Evolutionary conservation across 352 stramenopile genomes (phyloP).

Genomic region (Pythium graminicola): DNA sequence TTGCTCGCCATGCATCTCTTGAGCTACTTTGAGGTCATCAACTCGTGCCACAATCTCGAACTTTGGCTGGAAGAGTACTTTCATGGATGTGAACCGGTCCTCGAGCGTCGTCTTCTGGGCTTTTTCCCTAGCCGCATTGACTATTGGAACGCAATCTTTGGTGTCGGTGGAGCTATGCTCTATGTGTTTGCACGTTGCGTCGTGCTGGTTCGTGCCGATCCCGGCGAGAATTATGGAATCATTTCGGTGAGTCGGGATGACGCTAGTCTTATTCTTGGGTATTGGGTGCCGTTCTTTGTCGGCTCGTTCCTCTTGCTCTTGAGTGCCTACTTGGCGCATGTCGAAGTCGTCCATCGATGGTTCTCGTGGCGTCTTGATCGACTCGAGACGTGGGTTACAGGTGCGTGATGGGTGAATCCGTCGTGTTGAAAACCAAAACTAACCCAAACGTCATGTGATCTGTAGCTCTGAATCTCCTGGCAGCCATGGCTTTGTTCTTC

Average conservation of each 20-base stretch:
- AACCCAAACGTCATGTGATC: not conserved
- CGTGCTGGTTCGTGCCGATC: conserved; percentile 44
- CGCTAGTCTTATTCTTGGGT: conserved; percentile 57
- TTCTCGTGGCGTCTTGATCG: conserved; percentile 68
- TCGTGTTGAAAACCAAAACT: too few relatives aligned
- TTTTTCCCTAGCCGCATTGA: conserved; percentile 81
- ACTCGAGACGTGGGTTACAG: conserved; percentile 49
- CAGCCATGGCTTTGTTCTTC: conserved; percentile 64
- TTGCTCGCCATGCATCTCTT: conserved; percentile 51
- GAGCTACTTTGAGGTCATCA: conserved; percentile 84
- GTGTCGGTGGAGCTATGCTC: conserved; percentile 52
- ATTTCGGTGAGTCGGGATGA: conserved; percentile 62
- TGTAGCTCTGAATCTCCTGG: conserved; percentile 53
- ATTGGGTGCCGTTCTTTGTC: conserved; percentile 81
- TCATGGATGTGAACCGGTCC: conserved; percentile 58
- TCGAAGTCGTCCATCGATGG: conserved; percentile 81
- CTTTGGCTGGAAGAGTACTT: conserved; percentile 85
- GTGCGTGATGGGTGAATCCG: conserved; percentile 25
- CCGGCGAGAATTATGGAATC: conserved; percentile 61
- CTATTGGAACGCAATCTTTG: conserved; percentile 65
- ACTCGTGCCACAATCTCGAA: conserved; percentile 85
- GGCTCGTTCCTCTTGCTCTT: conserved; percentile 70
- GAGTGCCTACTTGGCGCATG: conserved; percentile 70
- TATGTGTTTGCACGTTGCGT: conserved; percentile 57
- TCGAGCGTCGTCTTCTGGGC: conserved; percentile 59